phyloP scores from a whole-genome alignment of 495 filamentous ascomycete species.

The Lepidopterella palustris region DNA sequence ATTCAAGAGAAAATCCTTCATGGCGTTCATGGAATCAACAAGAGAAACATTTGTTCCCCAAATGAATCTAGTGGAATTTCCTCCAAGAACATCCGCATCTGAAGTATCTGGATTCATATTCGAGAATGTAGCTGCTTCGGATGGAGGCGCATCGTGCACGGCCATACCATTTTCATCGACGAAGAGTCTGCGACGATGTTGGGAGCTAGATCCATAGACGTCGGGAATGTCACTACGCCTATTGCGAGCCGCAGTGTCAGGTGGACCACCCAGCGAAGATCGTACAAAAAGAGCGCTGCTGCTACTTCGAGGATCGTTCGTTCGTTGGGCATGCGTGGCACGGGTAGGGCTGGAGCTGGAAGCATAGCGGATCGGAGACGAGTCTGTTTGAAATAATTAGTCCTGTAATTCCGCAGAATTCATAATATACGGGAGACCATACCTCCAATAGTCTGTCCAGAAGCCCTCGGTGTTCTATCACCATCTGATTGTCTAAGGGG shows the following conservation, averaged over 20 bases:
- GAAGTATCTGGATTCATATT: conserved; percentile 84
- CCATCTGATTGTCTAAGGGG: conserved; percentile 56
- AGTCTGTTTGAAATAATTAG: conserved; percentile 50
- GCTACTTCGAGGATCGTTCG: conserved; percentile 59
- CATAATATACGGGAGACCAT: conserved; percentile 22
- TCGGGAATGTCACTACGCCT: conserved; percentile 80
- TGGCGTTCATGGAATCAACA: conserved; percentile 73
- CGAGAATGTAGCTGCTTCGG: conserved; percentile 78
- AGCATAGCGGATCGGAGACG: conserved; percentile 83
- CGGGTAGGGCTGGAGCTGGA: conserved; percentile 77
- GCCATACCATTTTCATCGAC: conserved; percentile 77
- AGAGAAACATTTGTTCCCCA: conserved; percentile 98
- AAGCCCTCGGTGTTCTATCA: conserved; percentile 71
- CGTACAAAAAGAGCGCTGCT: conserved; percentile 83
- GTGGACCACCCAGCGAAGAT: conserved; percentile 49
- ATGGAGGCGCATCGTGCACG: conserved; percentile 50
- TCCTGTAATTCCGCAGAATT: neutral
- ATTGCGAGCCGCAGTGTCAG: conserved; percentile 41
- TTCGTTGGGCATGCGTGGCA: conserved; percentile 46
- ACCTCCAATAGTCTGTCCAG: conserved; percentile 58
- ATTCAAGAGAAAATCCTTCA: conserved; percentile 85
- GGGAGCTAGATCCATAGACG: conserved; percentile 57
- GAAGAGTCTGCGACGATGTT: conserved; percentile 62
- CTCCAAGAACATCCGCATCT: conserved; percentile 81
- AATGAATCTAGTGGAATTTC: conserved; percentile 71